phyloP scores from a whole-genome alignment of 495 filamentous ascomycete species.

The Aspergillus nanangensis region DNA sequence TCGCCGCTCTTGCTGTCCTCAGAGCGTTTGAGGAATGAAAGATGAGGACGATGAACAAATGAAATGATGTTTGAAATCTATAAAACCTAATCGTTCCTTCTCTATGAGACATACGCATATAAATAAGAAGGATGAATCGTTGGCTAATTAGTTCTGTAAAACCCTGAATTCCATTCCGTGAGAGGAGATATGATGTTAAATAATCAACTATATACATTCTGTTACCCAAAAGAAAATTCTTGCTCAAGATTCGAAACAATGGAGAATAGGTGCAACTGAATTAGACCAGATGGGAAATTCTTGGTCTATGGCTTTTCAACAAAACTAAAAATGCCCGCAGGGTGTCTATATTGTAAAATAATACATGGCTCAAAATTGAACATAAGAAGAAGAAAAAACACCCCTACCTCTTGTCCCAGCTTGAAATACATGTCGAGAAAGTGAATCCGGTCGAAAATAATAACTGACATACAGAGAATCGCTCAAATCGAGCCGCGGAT shows the following conservation, averaged over 20 bases:
- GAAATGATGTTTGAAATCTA: too few relatives aligned
- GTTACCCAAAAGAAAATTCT: background rate
- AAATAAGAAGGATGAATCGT: too few relatives aligned
- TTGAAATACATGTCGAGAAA: slow-evolving; percentile 1
- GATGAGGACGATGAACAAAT: too few relatives aligned
- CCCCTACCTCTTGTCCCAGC: background rate
- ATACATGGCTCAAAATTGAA: slow-evolving; percentile 15
- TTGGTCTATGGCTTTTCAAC: slow-evolving; percentile 5
- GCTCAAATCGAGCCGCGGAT: background rate
- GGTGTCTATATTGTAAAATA: slow-evolving; percentile 30
- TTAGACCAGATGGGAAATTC: slow-evolving; percentile 11
- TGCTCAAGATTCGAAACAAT: background rate
- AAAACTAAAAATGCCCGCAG: slow-evolving; percentile 13
- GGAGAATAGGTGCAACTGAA: background rate
- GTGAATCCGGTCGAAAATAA: background rate
- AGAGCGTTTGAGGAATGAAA: slow-evolving; percentile 53
- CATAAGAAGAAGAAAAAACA: slow-evolving; percentile 5
- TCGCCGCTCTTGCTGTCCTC: slow-evolving; percentile 57
- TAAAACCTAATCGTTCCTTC: too few relatives aligned
- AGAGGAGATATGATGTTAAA: slow-evolving; percentile 10
- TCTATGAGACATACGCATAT: too few relatives aligned
- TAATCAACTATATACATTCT: slow-evolving; percentile 5
- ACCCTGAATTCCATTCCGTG: too few relatives aligned
- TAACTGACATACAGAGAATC: background rate
- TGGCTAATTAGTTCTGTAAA: too few relatives aligned